Conservation (phyloP, 768 basidiomycete species). For the Suillus bovinus region DNA sequence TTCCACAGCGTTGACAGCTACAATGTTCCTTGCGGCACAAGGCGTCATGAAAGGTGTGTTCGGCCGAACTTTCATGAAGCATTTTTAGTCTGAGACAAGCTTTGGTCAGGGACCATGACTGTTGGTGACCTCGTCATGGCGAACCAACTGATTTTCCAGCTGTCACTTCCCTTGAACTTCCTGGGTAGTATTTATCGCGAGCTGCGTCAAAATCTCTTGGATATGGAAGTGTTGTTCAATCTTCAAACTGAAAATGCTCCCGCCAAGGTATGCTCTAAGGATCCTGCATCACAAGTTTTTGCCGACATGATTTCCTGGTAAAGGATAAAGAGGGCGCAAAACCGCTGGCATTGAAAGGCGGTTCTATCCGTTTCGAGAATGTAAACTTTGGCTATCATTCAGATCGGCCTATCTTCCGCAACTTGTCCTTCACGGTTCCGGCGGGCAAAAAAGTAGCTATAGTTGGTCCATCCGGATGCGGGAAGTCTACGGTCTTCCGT, state of each 20-base stretch:
- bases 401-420: conserved; percentile 87
- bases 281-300: background rate
- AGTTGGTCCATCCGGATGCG: conserved; percentile 95
- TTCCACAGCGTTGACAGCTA: conserved; percentile 86
- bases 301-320: background rate
- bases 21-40: conserved; percentile 97
- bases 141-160: conserved; percentile 97
- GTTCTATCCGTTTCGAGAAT: conserved; percentile 90
- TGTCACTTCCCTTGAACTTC: conserved; percentile 96
- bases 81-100: conserved; percentile 11
- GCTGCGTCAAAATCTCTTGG: conserved; percentile 90
- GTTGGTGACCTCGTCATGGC: conserved; percentile 99
- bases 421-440: conserved; percentile 88
- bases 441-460: conserved; percentile 97
- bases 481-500: conserved; percentile 95
- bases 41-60: conserved; percentile 84
- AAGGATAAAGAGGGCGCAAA: conserved; percentile 72
- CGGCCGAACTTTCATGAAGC: background rate
- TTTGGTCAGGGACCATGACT: conserved; percentile 84
- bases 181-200: conserved; percentile 97
- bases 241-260: conserved; percentile 80
- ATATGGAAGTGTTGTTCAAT: conserved; percentile 96
- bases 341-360: conserved; percentile 72
- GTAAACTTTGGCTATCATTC: conserved; percentile 91
- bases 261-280: conserved; percentile 46